phyloP scores from a whole-genome alignment of 768 basidiomycete species.

The Trametopsis cervina region DNA sequence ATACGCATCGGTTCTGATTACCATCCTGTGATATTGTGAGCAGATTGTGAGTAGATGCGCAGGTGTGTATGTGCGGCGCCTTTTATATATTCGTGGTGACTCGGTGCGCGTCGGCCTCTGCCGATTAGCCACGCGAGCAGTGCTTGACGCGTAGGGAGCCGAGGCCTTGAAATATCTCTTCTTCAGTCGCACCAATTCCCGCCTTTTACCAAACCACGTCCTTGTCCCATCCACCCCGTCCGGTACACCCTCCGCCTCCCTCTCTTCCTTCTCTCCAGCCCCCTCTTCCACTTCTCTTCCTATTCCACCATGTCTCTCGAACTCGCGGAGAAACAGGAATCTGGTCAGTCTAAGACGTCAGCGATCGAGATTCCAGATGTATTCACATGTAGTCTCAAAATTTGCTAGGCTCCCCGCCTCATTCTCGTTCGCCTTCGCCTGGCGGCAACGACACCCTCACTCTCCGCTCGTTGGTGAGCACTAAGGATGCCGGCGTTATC shows the following conservation, averaged over 20 bases:
- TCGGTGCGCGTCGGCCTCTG: constrained; percentile 5
- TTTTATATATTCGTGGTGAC: not conserved
- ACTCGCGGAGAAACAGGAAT: constrained; percentile 45
- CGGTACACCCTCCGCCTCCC: constrained; percentile 23
- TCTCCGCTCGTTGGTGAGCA: constrained; percentile 91
- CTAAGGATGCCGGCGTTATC: constrained; percentile 95
- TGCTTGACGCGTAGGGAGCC: constrained; percentile 12
- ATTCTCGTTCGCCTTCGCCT: constrained; percentile 73
- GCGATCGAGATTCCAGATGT: constrained; percentile 6
- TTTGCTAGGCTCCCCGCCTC: constrained; percentile 47
- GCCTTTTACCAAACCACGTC: constrained; percentile 14
- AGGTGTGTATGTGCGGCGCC: not conserved
- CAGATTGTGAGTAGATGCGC: no score
- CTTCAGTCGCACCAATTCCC: constrained; percentile 4
- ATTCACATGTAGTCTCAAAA: constrained; percentile 15
- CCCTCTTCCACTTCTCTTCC: constrained; percentile 47
- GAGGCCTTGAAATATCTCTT: constrained; percentile 15
- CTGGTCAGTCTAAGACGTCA: constrained; percentile 34
- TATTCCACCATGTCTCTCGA: constrained; percentile 25
- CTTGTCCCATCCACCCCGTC: constrained; percentile 23
- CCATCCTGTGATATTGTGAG: no score
- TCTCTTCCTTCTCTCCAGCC: constrained; percentile 27
- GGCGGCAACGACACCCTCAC: constrained; percentile 71
- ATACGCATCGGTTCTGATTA: no score
- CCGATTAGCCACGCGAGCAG: constrained; percentile 9